A percentile compares a stretch with the other conserved stretches of the same genome.
These are phyloP conservation scores for Ustulina deusta DNA, from an alignment of 2,329 filamentous ascomycete genomes.

Conservation along the genomic window DNA sequence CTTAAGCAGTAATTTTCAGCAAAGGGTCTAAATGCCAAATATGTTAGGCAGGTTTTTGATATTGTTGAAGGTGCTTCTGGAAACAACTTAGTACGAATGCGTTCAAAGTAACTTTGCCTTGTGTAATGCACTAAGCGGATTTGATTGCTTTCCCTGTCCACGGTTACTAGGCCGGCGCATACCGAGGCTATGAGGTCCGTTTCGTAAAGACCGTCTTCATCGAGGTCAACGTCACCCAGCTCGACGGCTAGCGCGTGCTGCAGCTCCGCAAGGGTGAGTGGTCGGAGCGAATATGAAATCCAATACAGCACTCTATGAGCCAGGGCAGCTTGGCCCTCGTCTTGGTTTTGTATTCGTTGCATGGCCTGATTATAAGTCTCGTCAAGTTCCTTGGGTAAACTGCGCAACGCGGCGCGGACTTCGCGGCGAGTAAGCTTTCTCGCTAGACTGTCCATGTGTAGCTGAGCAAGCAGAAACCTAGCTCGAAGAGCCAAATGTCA, in stretches of 20 bases:
- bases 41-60: no score
- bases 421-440: no score
- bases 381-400: no score
- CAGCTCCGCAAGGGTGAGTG: not conserved
- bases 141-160: not conserved
- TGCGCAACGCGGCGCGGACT: no score
- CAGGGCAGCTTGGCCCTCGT: not conserved
- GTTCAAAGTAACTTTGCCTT: no score
- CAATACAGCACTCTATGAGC: not conserved
- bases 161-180: not conserved
- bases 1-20: no score
- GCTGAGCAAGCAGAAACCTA: no score
- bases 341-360: not conserved
- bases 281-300: not conserved
- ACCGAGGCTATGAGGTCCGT: not conserved
- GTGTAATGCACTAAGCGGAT: no score
- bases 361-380: not conserved
- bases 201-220: not conserved
- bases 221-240: not conserved
- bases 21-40: no score
- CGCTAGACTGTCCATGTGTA: no score
- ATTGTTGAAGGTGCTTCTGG: not conserved
- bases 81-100: not conserved
- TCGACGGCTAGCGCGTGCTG: conserved; percentile 5
- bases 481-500: no score